Evolutionary conservation across 495 filamentous ascomycete genomes (phyloP).

Genomic region (Tuber melanosporum): DNA sequence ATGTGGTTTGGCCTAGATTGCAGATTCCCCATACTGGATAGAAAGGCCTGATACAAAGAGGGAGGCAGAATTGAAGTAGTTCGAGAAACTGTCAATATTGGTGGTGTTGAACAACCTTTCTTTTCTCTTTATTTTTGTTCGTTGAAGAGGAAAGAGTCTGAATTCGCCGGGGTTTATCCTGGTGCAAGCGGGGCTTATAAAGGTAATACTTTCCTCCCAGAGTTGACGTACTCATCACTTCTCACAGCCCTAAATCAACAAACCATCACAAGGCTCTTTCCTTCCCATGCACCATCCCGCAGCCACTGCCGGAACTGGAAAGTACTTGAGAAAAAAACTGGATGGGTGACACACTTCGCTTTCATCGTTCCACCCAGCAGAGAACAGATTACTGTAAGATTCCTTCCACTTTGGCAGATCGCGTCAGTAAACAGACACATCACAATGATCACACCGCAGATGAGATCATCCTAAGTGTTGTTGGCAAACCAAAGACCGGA

Average conservation of each 20-base stretch:
- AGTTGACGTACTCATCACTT: background rate
- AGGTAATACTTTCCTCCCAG: background rate
- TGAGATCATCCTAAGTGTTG: slow-evolving; percentile 2
- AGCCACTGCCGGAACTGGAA: background rate
- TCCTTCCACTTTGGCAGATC: background rate
- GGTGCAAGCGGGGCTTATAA: background rate
- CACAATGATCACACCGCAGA: background rate
- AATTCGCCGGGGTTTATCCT: background rate
- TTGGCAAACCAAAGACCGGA: background rate
- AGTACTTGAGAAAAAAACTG: background rate
- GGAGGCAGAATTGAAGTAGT: background rate
- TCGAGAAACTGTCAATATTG: background rate
- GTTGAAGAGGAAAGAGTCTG: background rate
- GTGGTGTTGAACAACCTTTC: background rate
- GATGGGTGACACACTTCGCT: slow-evolving; percentile 1
- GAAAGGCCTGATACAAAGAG: background rate
- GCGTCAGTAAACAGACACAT: background rate
- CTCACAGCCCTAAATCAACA: background rate
- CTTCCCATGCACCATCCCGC: background rate
- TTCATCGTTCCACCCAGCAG: background rate
- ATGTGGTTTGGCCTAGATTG: background rate
- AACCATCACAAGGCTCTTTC: background rate
- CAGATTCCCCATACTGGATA: background rate
- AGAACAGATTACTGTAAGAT: background rate
- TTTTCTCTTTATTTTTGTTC: background rate